A percentile compares a stretch with the other conserved stretches of the same genome.
phyloP scores from a whole-genome alignment of 2,329 filamentous ascomycete species.

The Pezicula radicicola region DNA sequence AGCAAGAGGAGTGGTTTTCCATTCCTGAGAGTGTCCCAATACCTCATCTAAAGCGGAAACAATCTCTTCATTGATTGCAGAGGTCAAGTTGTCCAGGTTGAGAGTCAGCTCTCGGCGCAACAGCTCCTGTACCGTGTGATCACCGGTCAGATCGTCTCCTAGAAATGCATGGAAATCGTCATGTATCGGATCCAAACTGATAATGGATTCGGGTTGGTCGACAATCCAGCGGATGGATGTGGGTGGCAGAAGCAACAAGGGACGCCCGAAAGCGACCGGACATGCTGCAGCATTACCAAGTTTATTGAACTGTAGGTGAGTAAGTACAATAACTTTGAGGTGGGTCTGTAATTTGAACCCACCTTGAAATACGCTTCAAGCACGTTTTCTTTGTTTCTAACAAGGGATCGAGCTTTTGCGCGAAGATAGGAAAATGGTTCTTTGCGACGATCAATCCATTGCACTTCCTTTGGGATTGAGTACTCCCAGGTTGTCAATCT shows the following conservation, averaged over 20 bases:
- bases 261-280: not conserved
- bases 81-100: constrained; percentile 1
- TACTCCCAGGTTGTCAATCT: constrained; percentile 1
- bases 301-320: not conserved
- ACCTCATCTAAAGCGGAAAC: not conserved
- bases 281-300: not conserved
- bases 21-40: not conserved
- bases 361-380: constrained; percentile 2
- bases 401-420: not conserved
- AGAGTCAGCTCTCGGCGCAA: constrained; percentile 1
- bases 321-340: not conserved
- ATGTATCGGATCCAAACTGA: constrained; percentile 1
- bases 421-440: not conserved
- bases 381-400: constrained; percentile 1
- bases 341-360: not conserved
- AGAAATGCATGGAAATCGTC: constrained; percentile 1
- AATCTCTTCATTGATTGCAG: constrained; percentile 1
- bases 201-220: constrained; percentile 1
- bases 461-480: not conserved
- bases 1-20: not conserved
- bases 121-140: constrained; percentile 1
- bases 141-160: not conserved
- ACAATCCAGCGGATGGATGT: not conserved
- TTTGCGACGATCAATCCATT: constrained; percentile 1
- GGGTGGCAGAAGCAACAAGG: not conserved